These are phyloP conservation scores for Exophiala sideris DNA, from an alignment of 2,329 filamentous ascomycete genomes.

Conservation along the genomic window DNA sequence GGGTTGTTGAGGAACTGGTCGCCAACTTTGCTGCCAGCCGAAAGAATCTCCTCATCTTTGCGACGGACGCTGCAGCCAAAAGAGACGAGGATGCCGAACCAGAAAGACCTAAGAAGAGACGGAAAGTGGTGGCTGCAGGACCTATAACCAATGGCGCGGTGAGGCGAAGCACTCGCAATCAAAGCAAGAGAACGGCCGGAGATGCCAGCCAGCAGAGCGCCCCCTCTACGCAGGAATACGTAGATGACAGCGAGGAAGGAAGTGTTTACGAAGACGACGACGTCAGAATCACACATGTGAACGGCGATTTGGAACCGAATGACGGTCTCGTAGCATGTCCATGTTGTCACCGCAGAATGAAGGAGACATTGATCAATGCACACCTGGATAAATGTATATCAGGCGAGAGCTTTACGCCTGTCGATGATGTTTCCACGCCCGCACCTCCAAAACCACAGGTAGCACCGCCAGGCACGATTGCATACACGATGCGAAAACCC, in stretches of 20 bases:
- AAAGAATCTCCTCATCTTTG: slow-evolving; percentile 61
- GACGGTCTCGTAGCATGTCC: slow-evolving; percentile 82
- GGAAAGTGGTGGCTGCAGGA: slow-evolving; percentile 16
- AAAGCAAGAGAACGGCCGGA: slow-evolving; percentile 45
- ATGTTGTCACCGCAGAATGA: slow-evolving; percentile 76
- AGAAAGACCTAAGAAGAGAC: slow-evolving; percentile 32
- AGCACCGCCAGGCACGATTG: slow-evolving; percentile 20
- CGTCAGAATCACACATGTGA: slow-evolving; percentile 20
- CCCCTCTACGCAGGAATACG: slow-evolving; percentile 30
- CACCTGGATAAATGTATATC: slow-evolving; percentile 70
- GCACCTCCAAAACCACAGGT: slow-evolving; percentile 8
- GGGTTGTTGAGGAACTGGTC: slow-evolving; percentile 79
- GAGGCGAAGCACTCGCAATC: slow-evolving; percentile 52
- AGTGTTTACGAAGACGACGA: slow-evolving; percentile 24
- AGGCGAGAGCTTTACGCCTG: slow-evolving; percentile 18
- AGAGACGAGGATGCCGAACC: slow-evolving; percentile 35
- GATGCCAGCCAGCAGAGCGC: slow-evolving; percentile 33
- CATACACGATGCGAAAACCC: slow-evolving; percentile 21
- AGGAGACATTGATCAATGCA: slow-evolving; percentile 69
- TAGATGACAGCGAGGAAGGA: slow-evolving; percentile 41
- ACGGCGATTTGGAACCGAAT: slow-evolving; percentile 41
- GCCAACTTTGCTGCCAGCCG: slow-evolving; percentile 70
- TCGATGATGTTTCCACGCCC: slow-evolving; percentile 14
- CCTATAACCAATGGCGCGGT: slow-evolving; percentile 30
- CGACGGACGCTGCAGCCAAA: slow-evolving; percentile 55